Evolutionary conservation across 2,329 filamentous ascomycete species (phyloP), one percentile per base, ranked within the genome.

Genomic region (Aureobasidium namibiae): DNA sequence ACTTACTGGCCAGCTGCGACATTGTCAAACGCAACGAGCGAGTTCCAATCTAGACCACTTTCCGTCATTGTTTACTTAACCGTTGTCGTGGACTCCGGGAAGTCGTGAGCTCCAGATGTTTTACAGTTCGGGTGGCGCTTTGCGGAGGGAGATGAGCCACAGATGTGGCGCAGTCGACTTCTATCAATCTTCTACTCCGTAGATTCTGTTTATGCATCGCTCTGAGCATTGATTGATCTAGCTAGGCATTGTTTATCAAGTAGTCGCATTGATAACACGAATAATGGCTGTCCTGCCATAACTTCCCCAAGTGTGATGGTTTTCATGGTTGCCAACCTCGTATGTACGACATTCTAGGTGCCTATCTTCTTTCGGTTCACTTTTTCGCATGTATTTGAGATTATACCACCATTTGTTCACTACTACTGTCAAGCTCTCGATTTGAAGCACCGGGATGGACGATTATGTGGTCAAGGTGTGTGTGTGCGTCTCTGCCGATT

Each of bases 1-100:
- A 82, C 88, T 80, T 80, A 92, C 89, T 95, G 90, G 74, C 90
- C 90, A 63, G 90, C 90, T 63, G 91, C 90, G 53, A 87, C 89
- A 68, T 90, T 80, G 66, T 84, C 83, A 74, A 88, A 94, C 57
- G 85, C 80, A 65, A 84, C 78, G 46, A 92, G 78, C 61, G 85
- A 83, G 59, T 82, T 77, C 59, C 78, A 76, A 63, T 82, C 81
- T 56, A 85, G 82, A 41, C 85, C 73, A 44, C 71, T 67, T 63
- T 69, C 72, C 13, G 71, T 44, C 63, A 64, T 64, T 49, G 26
- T 59, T 49, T 54, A 54, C 23, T 18, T 54, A n/a, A n/a, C n/a
- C n/a, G 50, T 54, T 39, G 33, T 38, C 5, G 33, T 29, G 21
- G 39, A 34, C 23, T 21, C 29, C 23, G 33, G 48, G 29, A 52